A percentile compares a stretch with the other conserved stretches of the same genome.
These are phyloP conservation scores for Leptoxyphium fumago DNA, from an alignment of 2,329 filamentous ascomycete species.

Conservation along the genomic window DNA sequence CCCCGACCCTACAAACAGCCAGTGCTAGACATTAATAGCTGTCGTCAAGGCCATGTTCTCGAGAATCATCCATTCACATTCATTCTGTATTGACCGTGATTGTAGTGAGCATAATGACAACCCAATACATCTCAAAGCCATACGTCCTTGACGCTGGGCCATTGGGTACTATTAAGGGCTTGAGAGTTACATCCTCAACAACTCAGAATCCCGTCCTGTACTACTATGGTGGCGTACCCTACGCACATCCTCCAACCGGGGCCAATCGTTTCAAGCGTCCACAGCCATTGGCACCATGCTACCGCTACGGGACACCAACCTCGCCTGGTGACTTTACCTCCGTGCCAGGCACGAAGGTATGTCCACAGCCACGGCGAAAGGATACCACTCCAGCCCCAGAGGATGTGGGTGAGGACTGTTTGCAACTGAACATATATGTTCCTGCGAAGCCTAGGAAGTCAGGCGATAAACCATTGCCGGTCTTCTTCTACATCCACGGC, in stretches of 20 bases:
- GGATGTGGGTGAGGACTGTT: slow-evolving; percentile 36
- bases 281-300: slow-evolving; percentile 31
- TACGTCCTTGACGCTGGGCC: slow-evolving; percentile 24
- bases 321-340: slow-evolving; percentile 33
- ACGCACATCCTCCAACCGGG: slow-evolving; percentile 36
- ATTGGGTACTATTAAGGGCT: slow-evolving; percentile 36
- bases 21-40: too few species aligned
- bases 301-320: slow-evolving; percentile 35
- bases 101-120: neutral
- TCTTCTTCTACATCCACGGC: slow-evolving; percentile 42
- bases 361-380: slow-evolving; percentile 33
- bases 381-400: slow-evolving; percentile 10
- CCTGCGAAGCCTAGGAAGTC: slow-evolving; percentile 30
- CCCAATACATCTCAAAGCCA: slow-evolving; percentile 10
- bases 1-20: too few species aligned
- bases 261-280: slow-evolving; percentile 36
- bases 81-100: too few species aligned
- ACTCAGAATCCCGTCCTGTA: slow-evolving; percentile 24
- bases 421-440: slow-evolving; percentile 42
- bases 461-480: slow-evolving; percentile 37
- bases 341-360: slow-evolving; percentile 22
- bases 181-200: slow-evolving; percentile 24
- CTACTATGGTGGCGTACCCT: slow-evolving; percentile 42
- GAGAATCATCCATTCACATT: too few species aligned
- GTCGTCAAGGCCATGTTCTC: too few species aligned